phyloP scores from a whole-genome alignment of 768 basidiomycete species.

The Auricularia heimuer region DNA sequence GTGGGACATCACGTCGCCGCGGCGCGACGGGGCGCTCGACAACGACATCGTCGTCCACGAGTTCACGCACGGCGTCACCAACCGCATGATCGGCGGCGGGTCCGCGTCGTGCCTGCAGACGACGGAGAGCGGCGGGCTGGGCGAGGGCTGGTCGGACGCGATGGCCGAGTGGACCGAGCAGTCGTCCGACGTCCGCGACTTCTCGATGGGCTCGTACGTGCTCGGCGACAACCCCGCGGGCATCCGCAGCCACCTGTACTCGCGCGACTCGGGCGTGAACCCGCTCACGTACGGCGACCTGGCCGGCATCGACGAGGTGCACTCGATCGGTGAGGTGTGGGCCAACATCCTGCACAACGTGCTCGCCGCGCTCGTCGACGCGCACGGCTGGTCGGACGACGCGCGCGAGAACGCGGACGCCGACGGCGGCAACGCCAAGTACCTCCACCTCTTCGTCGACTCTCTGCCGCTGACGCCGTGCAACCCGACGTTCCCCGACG shows the following conservation, averaged over 20 bases:
- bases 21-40: conserved; percentile 55
- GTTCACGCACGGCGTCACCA: conserved; percentile 35
- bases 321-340: conserved; percentile 9
- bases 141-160: conserved; percentile 49
- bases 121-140: conserved; percentile 55
- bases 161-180: conserved; percentile 23
- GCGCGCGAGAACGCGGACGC: neutral
- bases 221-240: conserved; percentile 35
- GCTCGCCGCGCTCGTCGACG: conserved; percentile 9
- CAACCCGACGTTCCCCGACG: conserved; percentile 7
- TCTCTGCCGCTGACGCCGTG: conserved; percentile 10
- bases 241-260: conserved; percentile 33
- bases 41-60: conserved; percentile 49
- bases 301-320: conserved; percentile 3
- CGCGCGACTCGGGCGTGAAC: conserved; percentile 7
- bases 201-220: conserved; percentile 42
- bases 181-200: conserved; percentile 26
- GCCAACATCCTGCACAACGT: conserved; percentile 7
- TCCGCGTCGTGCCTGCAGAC: conserved; percentile 49
- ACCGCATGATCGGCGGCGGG: conserved; percentile 42
- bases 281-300: conserved; percentile 18
- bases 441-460: conserved; percentile 6
- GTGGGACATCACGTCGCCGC: conserved; percentile 29
- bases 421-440: conserved; percentile 9
- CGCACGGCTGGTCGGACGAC: conserved; percentile 6